phyloP scores from a whole-genome alignment of 192 early-diverging fungal genomes.

The Gonapodya prolifera region DNA sequence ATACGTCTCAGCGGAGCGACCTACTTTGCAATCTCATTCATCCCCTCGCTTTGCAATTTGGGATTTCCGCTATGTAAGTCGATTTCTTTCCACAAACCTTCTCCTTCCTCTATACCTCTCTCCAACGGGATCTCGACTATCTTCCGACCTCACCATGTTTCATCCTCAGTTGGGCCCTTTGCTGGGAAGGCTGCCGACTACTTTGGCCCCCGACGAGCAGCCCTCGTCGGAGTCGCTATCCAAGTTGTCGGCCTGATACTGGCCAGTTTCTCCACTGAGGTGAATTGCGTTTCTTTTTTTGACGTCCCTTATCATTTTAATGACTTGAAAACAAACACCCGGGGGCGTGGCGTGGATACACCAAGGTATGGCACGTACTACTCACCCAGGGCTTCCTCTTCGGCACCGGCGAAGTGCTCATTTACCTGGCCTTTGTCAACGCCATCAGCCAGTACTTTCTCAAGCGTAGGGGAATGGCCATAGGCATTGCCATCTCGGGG shows the following conservation, averaged over 20 bases:
- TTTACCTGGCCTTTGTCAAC: neutral
- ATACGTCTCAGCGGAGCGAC: neutral
- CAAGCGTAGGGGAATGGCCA: neutral
- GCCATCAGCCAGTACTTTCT: constrained; percentile 1
- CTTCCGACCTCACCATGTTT: neutral
- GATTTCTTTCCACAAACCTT: too few species aligned
- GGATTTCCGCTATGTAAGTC: neutral
- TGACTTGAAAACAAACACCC: too few species aligned
- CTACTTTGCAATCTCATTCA: neutral
- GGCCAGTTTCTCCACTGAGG: neutral
- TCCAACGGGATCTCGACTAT: neutral
- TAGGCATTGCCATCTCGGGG: neutral
- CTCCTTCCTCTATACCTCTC: neutral
- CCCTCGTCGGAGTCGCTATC: neutral
- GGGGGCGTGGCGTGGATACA: too few species aligned
- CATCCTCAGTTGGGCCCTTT: neutral
- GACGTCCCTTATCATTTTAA: too few species aligned
- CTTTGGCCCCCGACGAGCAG: neutral
- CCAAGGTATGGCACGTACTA: neutral
- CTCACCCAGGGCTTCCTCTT: neutral
- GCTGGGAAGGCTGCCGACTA: neutral
- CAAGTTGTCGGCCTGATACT: neutral
- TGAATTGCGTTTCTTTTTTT: neutral
- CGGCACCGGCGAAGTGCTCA: neutral
- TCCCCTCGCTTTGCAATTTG: neutral